A percentile compares a stretch with the other conserved stretches of the same genome.
These are phyloP conservation scores for Trametes polyzona DNA, from an alignment of 1,284 basidiomycete genomes.

Conservation along the genomic window DNA sequence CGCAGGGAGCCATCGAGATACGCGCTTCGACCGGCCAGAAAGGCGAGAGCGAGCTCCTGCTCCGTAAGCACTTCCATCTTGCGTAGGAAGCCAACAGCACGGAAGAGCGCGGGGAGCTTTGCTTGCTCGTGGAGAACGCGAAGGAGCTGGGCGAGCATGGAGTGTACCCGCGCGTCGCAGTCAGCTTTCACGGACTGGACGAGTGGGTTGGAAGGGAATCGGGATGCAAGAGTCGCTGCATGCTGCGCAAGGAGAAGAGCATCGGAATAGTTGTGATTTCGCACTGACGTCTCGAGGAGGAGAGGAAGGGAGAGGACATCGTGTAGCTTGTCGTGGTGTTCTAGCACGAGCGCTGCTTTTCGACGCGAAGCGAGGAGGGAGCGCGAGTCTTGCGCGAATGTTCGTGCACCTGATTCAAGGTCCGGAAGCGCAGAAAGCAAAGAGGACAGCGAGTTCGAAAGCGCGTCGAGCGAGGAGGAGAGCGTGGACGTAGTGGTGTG, in stretches of 20 bases:
- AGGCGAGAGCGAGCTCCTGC: slow-evolving; percentile 67
- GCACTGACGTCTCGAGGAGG: slow-evolving; percentile 89
- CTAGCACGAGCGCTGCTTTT: slow-evolving; percentile 79
- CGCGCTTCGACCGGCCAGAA: slow-evolving; percentile 63
- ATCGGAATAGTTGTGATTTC: slow-evolving; percentile 90
- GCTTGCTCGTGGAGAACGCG: slow-evolving; percentile 80
- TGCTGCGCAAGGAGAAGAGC: slow-evolving; percentile 83
- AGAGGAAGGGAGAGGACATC: slow-evolving; percentile 90
- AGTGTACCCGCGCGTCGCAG: slow-evolving; percentile 73
- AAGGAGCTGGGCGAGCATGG: slow-evolving; percentile 81
- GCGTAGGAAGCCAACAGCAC: slow-evolving; percentile 83
- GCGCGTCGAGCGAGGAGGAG: slow-evolving; percentile 59
- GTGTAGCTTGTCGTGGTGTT: slow-evolving; percentile 89
- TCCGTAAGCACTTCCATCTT: slow-evolving; percentile 72
- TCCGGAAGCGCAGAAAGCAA: slow-evolving; percentile 74
- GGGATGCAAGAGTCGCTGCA: slow-evolving; percentile 49
- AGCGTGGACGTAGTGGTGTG: slow-evolving; percentile 77
- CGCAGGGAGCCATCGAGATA: slow-evolving; percentile 53
- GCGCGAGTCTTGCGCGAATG: slow-evolving; percentile 63
- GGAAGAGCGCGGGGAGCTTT: slow-evolving; percentile 89
- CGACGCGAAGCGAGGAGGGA: slow-evolving; percentile 67
- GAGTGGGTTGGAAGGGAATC: slow-evolving; percentile 47
- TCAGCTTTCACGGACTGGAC: slow-evolving; percentile 68
- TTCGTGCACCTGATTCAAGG: slow-evolving; percentile 68
- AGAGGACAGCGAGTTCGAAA: slow-evolving; percentile 69